Conservation (phyloP, 805 yeast species). For the Helenozyma baotianmanensis region DNA sequence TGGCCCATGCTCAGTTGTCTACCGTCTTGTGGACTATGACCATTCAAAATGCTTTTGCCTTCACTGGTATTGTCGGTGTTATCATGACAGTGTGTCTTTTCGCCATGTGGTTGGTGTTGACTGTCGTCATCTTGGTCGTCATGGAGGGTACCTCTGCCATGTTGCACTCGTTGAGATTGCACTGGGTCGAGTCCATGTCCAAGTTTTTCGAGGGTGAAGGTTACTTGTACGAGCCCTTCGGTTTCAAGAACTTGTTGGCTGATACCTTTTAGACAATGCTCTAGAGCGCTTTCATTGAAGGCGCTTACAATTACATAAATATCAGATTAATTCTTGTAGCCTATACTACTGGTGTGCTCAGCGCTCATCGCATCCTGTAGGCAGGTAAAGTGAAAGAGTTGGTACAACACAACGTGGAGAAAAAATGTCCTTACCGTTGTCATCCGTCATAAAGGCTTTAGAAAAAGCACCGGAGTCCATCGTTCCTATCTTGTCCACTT, state of each 20-base stretch:
- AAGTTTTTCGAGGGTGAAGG: conserved; percentile 98
- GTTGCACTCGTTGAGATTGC: conserved; percentile 97
- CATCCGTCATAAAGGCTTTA: conserved; percentile 23
- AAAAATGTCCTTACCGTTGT: conserved; percentile 22
- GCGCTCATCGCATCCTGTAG: too few relatives aligned
- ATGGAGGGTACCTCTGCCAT: conserved; percentile 99
- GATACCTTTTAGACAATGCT: conserved; percentile 9
- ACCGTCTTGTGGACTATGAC: conserved; percentile 98
- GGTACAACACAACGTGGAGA: neutral
- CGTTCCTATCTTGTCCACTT: conserved; percentile 28
- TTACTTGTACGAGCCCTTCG: conserved; percentile 81
- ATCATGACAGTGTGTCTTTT: conserved; percentile 73
- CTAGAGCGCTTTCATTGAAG: neutral
- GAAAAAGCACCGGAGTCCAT: conserved; percentile 19
- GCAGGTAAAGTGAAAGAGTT: too few relatives aligned
- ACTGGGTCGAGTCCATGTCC: conserved; percentile 99
- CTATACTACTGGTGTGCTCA: too few relatives aligned
- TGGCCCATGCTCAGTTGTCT: conserved; percentile 95
- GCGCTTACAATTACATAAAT: neutral
- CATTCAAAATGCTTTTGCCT: conserved; percentile 67
- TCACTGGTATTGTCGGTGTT: conserved; percentile 63
- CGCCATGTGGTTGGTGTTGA: conserved; percentile 91
- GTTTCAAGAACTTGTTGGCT: conserved; percentile 38
- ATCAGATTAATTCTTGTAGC: too few relatives aligned
- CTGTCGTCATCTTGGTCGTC: conserved; percentile 84